phyloP scores from a whole-genome alignment of 306 rosid genomes.

The Cucurbita ficifolia region DNA sequence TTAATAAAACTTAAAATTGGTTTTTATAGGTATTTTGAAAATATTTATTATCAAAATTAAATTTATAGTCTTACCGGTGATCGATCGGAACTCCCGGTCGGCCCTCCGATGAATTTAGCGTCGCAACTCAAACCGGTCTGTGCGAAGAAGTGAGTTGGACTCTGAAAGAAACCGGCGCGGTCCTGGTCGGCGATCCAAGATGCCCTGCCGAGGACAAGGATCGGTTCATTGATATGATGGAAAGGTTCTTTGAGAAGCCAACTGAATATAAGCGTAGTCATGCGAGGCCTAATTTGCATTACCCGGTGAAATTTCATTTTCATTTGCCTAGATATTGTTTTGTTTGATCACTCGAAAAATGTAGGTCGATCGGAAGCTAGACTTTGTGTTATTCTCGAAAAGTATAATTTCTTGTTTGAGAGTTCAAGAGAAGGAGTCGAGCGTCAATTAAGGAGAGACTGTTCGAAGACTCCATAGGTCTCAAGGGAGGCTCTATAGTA shows the following conservation, averaged over 20 bases:
- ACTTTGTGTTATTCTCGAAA: not conserved
- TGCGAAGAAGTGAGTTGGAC: slow-evolving; percentile 61
- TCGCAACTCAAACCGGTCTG: slow-evolving; percentile 12
- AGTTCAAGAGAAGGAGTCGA: too few species aligned
- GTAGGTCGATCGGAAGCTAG: not conserved
- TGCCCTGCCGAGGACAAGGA: slow-evolving; percentile 72
- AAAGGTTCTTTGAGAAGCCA: slow-evolving; percentile 52
- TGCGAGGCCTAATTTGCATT: slow-evolving; percentile 75
- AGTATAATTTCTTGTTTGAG: not conserved
- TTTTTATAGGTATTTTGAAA: too few species aligned
- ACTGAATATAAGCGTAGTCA: slow-evolving; percentile 53
- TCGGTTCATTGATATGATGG: slow-evolving; percentile 95
- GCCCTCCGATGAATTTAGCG: not conserved
- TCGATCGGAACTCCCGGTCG: slow-evolving; percentile 26
- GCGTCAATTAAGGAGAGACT: too few species aligned
- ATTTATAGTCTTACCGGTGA: slow-evolving; percentile 55
- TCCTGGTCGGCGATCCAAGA: slow-evolving; percentile 68
- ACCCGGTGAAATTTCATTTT: slow-evolving; percentile 35
- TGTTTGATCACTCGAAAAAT: slow-evolving; percentile 2
- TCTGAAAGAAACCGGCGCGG: slow-evolving; percentile 76
- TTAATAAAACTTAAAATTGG: too few species aligned
- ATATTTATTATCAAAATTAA: too few species aligned
- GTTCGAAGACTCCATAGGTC: too few species aligned
- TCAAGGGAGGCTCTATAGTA: too few species aligned
- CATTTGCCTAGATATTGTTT: not conserved